Conservation (phyloP, 208 protist species). For the Vickermania ingenoplastis region DNA sequence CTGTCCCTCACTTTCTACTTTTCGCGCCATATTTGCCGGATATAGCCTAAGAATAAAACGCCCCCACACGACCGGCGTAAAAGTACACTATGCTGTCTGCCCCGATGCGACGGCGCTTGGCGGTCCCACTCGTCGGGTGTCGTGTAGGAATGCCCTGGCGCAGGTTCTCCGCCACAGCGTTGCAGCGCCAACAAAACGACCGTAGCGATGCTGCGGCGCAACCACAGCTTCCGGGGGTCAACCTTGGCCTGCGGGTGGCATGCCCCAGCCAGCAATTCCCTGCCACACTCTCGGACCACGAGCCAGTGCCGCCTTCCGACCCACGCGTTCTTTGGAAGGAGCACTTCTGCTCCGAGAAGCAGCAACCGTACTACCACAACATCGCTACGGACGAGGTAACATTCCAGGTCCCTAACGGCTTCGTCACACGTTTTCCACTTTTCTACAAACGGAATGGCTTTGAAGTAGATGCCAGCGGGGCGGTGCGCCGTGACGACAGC, state of each 20-base stretch:
- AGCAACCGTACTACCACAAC: constrained; percentile 72
- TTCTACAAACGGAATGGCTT: constrained; percentile 35
- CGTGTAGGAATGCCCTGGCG: too few species aligned
- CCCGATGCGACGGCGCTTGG: too few species aligned
- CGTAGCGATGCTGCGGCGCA: too few species aligned
- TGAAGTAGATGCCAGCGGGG: constrained; percentile 29
- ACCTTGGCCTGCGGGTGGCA: constrained; percentile 33
- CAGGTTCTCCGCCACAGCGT: too few species aligned
- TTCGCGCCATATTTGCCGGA: too few species aligned
- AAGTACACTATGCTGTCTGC: too few species aligned
- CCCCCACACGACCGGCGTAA: too few species aligned
- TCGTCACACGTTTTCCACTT: constrained; percentile 65
- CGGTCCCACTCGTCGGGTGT: too few species aligned
- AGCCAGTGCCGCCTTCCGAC: constrained; percentile 28
- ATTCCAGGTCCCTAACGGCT: constrained; percentile 62
- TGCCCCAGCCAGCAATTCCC: constrained; percentile 36
- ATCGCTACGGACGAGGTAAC: constrained; percentile 43
- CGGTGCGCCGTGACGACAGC: constrained; percentile 18
- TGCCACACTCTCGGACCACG: constrained; percentile 33
- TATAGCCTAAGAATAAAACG: too few species aligned
- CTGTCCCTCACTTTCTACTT: too few species aligned
- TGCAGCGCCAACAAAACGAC: too few species aligned
- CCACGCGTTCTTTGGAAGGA: constrained; percentile 63
- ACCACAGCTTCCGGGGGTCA: constrained; percentile 34
- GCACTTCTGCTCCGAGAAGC: constrained; percentile 49